phyloP scores from a whole-genome alignment of 2,329 filamentous ascomycete species.

The Fusarium sp. region DNA sequence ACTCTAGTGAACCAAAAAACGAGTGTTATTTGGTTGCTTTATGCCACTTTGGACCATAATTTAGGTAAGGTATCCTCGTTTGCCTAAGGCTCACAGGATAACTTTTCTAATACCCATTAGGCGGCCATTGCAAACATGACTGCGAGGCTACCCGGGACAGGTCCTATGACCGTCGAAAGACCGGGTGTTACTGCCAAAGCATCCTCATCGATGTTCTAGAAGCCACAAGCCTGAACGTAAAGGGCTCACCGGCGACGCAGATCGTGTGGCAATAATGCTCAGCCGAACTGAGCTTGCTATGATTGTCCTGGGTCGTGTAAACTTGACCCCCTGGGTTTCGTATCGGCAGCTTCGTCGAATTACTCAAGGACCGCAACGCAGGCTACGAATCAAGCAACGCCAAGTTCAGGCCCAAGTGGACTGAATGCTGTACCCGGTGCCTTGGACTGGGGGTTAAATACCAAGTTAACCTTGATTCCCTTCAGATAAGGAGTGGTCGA shows the following conservation, averaged over 20 bases:
- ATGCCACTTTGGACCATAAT: background rate
- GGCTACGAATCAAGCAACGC: background rate
- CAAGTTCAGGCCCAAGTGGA: background rate
- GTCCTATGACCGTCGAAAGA: background rate
- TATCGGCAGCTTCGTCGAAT: background rate
- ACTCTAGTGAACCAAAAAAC: background rate
- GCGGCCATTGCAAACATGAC: background rate
- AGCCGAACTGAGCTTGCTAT: no score
- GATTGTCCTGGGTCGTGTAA: background rate
- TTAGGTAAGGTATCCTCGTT: background rate
- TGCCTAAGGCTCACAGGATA: background rate
- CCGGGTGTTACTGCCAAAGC: accelerated
- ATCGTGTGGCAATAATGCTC: no score
- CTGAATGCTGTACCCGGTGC: background rate
- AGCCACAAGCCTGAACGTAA: no score
- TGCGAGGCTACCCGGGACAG: background rate
- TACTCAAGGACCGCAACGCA: background rate
- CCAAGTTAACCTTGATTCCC: background rate
- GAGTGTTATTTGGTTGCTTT: background rate
- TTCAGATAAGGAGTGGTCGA: background rate
- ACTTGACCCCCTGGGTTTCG: accelerated
- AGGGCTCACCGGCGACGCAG: no score
- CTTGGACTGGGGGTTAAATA: background rate
- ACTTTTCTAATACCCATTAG: background rate
- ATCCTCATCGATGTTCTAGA: background rate